These are phyloP conservation scores for Geotrichum europaeum DNA, from an alignment of 1,139 yeast genomes.

Conservation along the genomic window DNA sequence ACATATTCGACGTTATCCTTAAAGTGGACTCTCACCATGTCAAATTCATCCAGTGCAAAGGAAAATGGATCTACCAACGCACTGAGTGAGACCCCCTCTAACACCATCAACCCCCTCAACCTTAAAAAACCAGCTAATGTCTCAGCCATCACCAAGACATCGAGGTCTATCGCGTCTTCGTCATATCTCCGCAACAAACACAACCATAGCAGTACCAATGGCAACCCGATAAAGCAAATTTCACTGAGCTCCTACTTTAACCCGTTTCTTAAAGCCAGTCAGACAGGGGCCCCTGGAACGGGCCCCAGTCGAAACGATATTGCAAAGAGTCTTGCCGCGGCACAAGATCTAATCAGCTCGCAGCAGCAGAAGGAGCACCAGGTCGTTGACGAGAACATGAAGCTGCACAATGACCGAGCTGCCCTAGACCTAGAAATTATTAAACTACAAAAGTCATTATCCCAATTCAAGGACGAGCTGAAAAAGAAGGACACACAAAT, in stretches of 20 bases:
- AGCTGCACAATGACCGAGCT: constrained; percentile 11
- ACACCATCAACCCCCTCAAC: not conserved
- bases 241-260: not conserved
- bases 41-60: not conserved
- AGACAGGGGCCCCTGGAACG: not conserved
- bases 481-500: constrained; percentile 13
- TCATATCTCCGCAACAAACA: not conserved
- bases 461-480: constrained; percentile 37
- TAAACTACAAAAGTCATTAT: constrained; percentile 29
- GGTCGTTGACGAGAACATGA: constrained; percentile 16
- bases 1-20: not conserved
- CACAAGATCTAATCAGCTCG: constrained; percentile 1
- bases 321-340: constrained; percentile 1
- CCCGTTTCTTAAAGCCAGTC: not conserved
- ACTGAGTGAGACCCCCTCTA: not conserved
- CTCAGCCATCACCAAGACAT: not conserved
- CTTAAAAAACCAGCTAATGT: not conserved
- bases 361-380: constrained; percentile 4
- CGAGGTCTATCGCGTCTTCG: constrained; percentile 4
- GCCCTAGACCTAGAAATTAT: constrained; percentile 2
- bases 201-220: not conserved
- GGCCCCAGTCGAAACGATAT: not conserved
- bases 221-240: not conserved
- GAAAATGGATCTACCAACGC: not conserved
- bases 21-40: not conserved